phyloP scores from a whole-genome alignment of 306 rosid genomes.

The Dryas octopetala region DNA sequence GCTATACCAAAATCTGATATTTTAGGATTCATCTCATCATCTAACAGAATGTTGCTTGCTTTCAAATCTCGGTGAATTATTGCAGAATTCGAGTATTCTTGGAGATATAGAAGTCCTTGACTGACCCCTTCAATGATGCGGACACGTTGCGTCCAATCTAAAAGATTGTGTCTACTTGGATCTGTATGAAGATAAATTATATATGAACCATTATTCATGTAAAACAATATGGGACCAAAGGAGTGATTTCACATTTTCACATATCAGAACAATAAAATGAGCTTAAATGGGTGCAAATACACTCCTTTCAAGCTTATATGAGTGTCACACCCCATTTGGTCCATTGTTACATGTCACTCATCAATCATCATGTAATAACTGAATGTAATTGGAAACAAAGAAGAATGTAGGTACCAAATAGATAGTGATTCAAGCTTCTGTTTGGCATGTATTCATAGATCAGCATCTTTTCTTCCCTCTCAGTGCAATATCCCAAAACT shows the following conservation, averaged over 20 bases:
- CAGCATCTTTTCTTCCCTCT: slow-evolving; percentile 47
- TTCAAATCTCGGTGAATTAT: slow-evolving; percentile 39
- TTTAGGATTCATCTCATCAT: slow-evolving; percentile 31
- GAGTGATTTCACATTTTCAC: background rate
- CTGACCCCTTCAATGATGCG: slow-evolving; percentile 36
- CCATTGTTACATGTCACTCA: no score
- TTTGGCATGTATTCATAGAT: slow-evolving; percentile 53
- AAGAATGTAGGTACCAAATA: slow-evolving; percentile 33
- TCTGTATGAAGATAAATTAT: slow-evolving; percentile 11
- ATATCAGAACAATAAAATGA: background rate
- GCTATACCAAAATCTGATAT: slow-evolving; percentile 46
- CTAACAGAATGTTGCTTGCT: slow-evolving; percentile 34
- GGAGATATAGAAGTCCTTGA: slow-evolving; percentile 44
- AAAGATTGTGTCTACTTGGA: background rate
- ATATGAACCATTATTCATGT: background rate
- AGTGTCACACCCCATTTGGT: no score
- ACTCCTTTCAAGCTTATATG: no score
- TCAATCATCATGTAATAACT: background rate
- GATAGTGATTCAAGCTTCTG: slow-evolving; percentile 51
- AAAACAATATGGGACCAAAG: background rate
- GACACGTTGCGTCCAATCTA: slow-evolving; percentile 32
- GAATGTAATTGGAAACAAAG: background rate
- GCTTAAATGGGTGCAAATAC: background rate
- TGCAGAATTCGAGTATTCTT: slow-evolving; percentile 33
- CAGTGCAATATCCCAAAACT: slow-evolving; percentile 47